Conservation (phyloP, 176 grass and related monocot genomes). For the Ensete ventricosum region DNA sequence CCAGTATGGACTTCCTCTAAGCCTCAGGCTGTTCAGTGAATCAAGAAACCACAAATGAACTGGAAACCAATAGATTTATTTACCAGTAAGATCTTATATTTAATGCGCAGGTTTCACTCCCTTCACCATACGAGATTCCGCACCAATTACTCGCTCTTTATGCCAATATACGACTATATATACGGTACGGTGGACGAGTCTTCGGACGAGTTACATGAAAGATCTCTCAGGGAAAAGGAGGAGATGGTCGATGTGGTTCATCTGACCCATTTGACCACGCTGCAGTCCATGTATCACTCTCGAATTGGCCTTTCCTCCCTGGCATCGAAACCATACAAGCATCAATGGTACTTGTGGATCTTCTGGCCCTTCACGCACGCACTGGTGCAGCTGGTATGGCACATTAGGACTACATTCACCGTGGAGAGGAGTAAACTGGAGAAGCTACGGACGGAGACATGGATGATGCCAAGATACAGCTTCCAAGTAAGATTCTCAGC, state of each 20-base stretch:
- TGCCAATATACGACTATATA: constrained; percentile 65
- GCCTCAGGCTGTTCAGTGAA: no score
- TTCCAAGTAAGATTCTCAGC: constrained; percentile 26
- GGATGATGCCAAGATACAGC: constrained; percentile 42
- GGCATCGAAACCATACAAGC: constrained; percentile 27
- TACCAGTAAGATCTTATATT: background rate
- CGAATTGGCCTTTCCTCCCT: constrained; percentile 42
- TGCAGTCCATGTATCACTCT: constrained; percentile 34
- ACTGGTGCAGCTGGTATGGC: constrained; percentile 9
- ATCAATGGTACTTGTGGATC: background rate
- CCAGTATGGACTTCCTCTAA: constrained; percentile 31
- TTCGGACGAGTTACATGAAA: constrained; percentile 49
- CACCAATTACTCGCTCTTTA: constrained; percentile 72
- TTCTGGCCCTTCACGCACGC: background rate
- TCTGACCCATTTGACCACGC: constrained; percentile 56
- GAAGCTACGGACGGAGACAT: constrained; percentile 39
- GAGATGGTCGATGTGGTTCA: constrained; percentile 48
- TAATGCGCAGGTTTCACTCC: constrained; percentile 45
- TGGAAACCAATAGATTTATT: no score
- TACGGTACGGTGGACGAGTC: constrained; percentile 53
- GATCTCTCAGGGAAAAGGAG: constrained; percentile 16
- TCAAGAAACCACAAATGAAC: no score
- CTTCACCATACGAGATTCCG: constrained; percentile 69
- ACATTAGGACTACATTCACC: constrained; percentile 13
- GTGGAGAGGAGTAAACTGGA: constrained; percentile 34